Percentiles rank a stretch among this genome's conserved stretches.
These are phyloP conservation scores for Fusarium robinianum DNA, from an alignment of 2,329 filamentous ascomycete species.

Conservation along the genomic window DNA sequence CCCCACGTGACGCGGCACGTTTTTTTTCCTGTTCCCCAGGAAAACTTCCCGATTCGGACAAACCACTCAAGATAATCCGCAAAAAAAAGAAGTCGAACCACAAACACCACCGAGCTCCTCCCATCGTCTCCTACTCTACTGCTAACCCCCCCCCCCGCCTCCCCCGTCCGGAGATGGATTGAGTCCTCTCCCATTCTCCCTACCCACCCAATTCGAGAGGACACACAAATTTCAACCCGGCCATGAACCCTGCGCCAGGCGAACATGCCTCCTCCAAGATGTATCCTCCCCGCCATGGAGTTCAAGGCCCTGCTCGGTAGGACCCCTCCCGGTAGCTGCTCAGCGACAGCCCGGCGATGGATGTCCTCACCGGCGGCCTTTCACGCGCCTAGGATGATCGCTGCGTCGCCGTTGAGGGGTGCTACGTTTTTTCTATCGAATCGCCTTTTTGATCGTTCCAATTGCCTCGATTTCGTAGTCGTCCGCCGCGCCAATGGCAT, in stretches of 20 bases:
- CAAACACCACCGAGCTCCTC: constrained; percentile 4
- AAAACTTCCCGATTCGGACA: constrained; percentile 28
- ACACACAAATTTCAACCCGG: constrained; percentile 29
- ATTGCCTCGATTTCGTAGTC: constrained; percentile 44
- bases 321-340: constrained; percentile 20
- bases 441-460: constrained; percentile 43
- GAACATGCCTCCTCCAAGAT: constrained; percentile 43
- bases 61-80: constrained; percentile 29
- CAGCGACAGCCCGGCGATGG: constrained; percentile 31
- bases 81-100: constrained; percentile 35
- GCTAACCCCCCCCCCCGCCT: constrained; percentile 2
- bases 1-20: constrained; percentile 33
- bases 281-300: constrained; percentile 38
- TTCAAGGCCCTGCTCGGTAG: constrained; percentile 32
- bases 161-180: constrained; percentile 34
- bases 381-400: constrained; percentile 31
- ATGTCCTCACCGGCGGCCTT: constrained; percentile 38
- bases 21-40: constrained; percentile 16
- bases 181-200: no score
- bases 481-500: constrained; percentile 36
- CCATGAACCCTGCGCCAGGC: constrained; percentile 39
- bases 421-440: constrained; percentile 45
- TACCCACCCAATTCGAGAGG: no score
- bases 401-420: constrained; percentile 21
- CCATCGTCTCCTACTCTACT: constrained; percentile 9